Conservation (phyloP, 2,329 filamentous ascomycete species). For the Botryotinia calthae region DNA sequence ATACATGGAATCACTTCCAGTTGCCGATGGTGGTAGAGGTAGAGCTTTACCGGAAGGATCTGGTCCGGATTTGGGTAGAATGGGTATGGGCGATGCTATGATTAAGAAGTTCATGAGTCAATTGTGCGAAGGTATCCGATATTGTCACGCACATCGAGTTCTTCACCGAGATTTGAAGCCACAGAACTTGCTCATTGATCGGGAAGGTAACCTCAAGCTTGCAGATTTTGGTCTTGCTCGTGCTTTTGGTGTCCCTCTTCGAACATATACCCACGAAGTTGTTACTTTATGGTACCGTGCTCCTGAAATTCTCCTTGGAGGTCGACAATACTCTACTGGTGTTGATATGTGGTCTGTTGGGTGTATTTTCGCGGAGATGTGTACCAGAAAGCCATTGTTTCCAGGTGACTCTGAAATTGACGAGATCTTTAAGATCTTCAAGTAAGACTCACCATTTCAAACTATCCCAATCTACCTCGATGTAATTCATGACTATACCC, state of each 20-base stretch:
- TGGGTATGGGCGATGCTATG: conserved; percentile 76
- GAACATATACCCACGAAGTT: conserved; percentile 93
- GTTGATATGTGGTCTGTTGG: conserved; percentile 96
- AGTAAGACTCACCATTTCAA: conserved; percentile 49
- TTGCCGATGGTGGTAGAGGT: conserved; percentile 79
- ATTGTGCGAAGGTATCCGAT: conserved; percentile 77
- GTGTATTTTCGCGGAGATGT: conserved; percentile 96
- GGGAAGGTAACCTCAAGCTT: conserved; percentile 83
- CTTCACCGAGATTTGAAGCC: conserved; percentile 88
- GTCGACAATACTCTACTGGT: conserved; percentile 87
- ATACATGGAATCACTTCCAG: conserved; percentile 89
- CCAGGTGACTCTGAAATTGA: conserved; percentile 91
- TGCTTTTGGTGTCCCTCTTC: conserved; percentile 85
- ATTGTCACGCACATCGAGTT: conserved; percentile 85
- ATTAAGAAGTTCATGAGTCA: conserved; percentile 93
- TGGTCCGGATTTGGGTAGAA: conserved; percentile 57
- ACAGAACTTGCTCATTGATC: conserved; percentile 84
- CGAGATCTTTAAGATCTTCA: conserved; percentile 93
- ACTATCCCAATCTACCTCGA: background rate
- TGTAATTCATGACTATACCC: background rate
- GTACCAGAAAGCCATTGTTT: conserved; percentile 87
- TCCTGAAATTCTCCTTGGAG: conserved; percentile 86
- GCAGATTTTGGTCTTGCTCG: conserved; percentile 87
- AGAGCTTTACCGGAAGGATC: conserved; percentile 81
- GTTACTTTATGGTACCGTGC: conserved; percentile 92